Evolutionary conservation across 139 green algal species (phyloP).

Genomic region (Chlorella sp.): DNA sequence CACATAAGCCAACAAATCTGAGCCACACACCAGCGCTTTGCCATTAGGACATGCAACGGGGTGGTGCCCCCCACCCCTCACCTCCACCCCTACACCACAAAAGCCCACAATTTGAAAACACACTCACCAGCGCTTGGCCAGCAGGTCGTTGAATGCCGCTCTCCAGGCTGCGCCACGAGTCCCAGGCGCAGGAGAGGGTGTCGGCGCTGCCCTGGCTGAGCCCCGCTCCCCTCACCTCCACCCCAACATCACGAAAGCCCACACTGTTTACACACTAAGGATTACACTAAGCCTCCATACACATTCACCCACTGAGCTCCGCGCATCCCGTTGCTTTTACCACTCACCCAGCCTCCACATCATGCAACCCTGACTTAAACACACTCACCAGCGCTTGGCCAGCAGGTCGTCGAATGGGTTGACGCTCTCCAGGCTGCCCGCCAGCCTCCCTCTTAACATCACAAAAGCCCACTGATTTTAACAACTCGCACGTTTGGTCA

Average conservation of each 20-base stretch:
- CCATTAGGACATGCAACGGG: neutral
- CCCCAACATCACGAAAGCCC: neutral
- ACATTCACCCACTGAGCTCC: neutral
- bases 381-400: constrained; percentile 8
- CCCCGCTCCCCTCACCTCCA: neutral
- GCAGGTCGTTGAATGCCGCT: neutral
- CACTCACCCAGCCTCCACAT: no score
- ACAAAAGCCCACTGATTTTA: no score
- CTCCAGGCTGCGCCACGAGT: neutral
- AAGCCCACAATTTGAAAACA: neutral
- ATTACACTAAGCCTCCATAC: neutral
- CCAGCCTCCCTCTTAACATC: no score
- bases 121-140: constrained; percentile 10
- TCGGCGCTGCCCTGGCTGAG: no score
- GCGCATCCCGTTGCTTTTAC: no score
- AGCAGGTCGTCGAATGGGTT: neutral
- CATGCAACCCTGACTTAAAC: neutral
- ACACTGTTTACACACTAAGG: no score
- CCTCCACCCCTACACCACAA: neutral
- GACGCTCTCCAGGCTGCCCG: neutral
- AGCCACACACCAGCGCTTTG: constrained; percentile 3
- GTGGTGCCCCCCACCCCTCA: no score
- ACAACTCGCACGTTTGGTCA: no score
- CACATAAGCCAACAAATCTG: no score
- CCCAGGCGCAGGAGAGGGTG: neutral